Evolutionary conservation across 1,284 basidiomycete species (phyloP).

Genomic region (Leccinum fallax): DNA sequence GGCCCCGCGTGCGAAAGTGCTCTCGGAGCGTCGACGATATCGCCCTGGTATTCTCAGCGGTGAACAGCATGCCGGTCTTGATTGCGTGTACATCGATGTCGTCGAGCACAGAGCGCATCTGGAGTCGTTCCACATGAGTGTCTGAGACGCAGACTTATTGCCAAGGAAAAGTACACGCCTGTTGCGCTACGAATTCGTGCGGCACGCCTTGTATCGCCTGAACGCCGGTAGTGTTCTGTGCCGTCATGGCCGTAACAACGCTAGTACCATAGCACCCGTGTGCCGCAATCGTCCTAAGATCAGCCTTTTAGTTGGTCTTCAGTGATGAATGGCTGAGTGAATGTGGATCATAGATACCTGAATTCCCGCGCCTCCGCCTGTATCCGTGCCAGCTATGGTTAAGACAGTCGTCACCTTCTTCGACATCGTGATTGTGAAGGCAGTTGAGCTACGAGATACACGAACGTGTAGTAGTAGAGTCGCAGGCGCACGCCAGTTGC

Average conservation of each 20-base stretch:
- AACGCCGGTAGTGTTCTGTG: slow-evolving; percentile 91
- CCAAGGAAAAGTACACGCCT: slow-evolving; percentile 47
- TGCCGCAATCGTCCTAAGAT: slow-evolving; percentile 85
- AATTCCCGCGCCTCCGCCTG: slow-evolving; percentile 89
- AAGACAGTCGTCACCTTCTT: slow-evolving; percentile 41
- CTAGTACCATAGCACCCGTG: slow-evolving; percentile 85
- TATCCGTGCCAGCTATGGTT: slow-evolving; percentile 87
- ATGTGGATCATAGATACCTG: slow-evolving; percentile 54
- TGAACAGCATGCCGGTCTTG: slow-evolving; percentile 90
- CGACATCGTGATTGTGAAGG: slow-evolving; percentile 7
- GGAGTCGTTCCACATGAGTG: neutral
- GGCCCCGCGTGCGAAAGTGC: slow-evolving; percentile 34
- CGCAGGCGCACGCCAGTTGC: too few species aligned
- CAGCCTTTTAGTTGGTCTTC: slow-evolving; percentile 52
- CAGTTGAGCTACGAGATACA: too few species aligned
- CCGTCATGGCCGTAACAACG: slow-evolving; percentile 86
- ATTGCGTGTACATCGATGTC: slow-evolving; percentile 79
- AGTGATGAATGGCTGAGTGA: neutral
- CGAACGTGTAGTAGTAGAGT: too few species aligned
- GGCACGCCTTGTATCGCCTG: slow-evolving; percentile 69
- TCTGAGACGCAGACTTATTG: neutral
- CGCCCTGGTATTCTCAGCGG: slow-evolving; percentile 49
- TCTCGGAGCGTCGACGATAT: slow-evolving; percentile 49
- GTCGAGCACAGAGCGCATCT: slow-evolving; percentile 60
- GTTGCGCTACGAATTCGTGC: slow-evolving; percentile 69